These are phyloP conservation scores for Pichia phayaonensis DNA, from an alignment of 805 yeast species.

Conservation along the genomic window DNA sequence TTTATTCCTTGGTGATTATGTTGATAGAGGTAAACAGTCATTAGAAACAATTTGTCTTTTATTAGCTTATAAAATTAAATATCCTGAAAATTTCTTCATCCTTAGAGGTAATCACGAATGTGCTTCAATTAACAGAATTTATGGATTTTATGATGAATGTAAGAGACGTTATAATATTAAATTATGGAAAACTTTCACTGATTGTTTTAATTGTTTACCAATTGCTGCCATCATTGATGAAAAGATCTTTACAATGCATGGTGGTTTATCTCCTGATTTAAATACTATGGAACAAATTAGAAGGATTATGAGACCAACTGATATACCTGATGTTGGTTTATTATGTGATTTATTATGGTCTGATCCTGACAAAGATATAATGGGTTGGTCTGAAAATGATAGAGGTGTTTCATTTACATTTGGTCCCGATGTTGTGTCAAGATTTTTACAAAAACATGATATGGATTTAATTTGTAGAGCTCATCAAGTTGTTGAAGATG, in stretches of 20 bases:
- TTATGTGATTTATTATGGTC: slow-evolving; percentile 96
- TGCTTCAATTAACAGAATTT: slow-evolving; percentile 95
- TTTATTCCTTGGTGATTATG: slow-evolving; percentile 92
- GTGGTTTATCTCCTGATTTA: slow-evolving; percentile 95
- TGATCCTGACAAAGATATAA: slow-evolving; percentile 96
- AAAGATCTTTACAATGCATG: slow-evolving; percentile 98
- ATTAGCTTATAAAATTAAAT: slow-evolving; percentile 93
- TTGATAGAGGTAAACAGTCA: slow-evolving; percentile 97
- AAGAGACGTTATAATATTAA: slow-evolving; percentile 96
- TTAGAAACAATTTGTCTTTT: slow-evolving; percentile 90
- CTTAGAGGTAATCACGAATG: slow-evolving; percentile 98
- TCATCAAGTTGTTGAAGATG: slow-evolving; percentile 98
- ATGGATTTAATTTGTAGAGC: slow-evolving; percentile 98
- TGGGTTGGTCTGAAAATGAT: slow-evolving; percentile 98
- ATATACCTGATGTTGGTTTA: slow-evolving; percentile 95
- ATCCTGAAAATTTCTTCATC: slow-evolving; percentile 95
- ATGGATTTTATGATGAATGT: slow-evolving; percentile 98
- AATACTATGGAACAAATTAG: slow-evolving; percentile 98
- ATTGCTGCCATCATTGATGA: slow-evolving; percentile 98
- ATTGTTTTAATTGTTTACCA: slow-evolving; percentile 96
- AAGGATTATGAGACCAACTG: slow-evolving; percentile 98
- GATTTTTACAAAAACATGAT: slow-evolving; percentile 94
- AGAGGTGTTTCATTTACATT: slow-evolving; percentile 99
- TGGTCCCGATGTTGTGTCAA: slow-evolving; percentile 97
- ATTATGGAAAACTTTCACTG: slow-evolving; percentile 98